Evolutionary conservation across 2,329 filamentous ascomycete genomes (phyloP).

Genomic region (Colletotrichum sp.): DNA sequence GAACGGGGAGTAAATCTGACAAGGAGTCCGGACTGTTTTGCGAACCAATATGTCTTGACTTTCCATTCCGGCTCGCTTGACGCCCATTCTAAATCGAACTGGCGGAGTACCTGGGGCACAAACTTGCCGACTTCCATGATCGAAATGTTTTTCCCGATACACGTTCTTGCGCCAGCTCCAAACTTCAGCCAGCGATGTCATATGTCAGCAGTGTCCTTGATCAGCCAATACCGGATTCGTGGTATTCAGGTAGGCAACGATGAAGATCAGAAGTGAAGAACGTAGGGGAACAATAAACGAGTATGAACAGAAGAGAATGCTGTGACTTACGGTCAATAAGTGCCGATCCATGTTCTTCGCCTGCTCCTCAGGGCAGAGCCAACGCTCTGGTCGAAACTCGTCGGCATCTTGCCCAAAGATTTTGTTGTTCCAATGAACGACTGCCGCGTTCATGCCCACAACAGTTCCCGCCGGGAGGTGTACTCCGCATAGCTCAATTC

Average conservation of each 20-base stretch:
- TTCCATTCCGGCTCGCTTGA: background rate
- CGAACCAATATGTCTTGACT: background rate
- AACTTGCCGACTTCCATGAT: background rate
- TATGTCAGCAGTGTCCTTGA: background rate
- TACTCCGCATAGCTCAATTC: background rate
- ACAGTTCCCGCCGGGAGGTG: background rate
- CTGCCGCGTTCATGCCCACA: background rate
- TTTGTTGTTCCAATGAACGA: background rate
- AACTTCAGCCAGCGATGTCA: background rate
- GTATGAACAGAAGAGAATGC: background rate
- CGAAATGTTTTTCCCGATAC: background rate
- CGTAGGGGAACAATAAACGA: accelerated
- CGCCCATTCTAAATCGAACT: background rate
- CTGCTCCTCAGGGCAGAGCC: background rate
- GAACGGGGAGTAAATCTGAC: background rate
- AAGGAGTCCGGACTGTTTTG: background rate
- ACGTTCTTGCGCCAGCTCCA: background rate
- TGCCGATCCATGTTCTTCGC: background rate
- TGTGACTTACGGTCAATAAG: background rate
- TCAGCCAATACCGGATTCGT: accelerated
- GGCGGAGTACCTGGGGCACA: background rate
- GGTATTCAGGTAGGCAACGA: background rate
- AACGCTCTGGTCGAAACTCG: background rate
- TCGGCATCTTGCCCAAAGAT: background rate
- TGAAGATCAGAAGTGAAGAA: accelerated